phyloP scores from a whole-genome alignment of 2,329 filamentous ascomycete species.

The Neofusicoccum umdonicola region DNA sequence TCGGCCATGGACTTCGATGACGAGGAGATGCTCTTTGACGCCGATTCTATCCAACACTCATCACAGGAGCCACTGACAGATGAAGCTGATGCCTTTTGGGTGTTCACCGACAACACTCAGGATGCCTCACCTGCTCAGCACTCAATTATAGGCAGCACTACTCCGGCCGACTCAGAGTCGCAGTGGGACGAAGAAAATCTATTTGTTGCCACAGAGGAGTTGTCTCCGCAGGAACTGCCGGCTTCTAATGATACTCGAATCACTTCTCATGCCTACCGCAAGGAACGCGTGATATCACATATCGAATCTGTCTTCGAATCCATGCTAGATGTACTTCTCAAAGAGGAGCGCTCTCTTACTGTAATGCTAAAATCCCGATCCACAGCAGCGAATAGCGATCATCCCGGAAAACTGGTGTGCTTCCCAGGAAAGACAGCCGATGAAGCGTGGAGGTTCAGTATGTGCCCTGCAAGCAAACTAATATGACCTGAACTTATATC shows the following conservation, averaged over 20 bases:
- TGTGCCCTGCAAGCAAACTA: neutral
- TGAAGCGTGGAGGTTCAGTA: constrained; percentile 60
- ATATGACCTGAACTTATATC: constrained; percentile 16
- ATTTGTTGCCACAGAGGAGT: constrained; percentile 13
- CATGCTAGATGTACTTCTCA: constrained; percentile 53
- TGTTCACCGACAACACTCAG: constrained; percentile 17
- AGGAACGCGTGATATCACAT: constrained; percentile 46
- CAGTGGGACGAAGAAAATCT: neutral
- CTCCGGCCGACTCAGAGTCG: constrained; percentile 25
- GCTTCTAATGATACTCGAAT: neutral
- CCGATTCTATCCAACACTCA: neutral
- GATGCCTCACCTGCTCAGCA: neutral
- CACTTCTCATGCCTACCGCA: constrained; percentile 15
- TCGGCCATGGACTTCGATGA: constrained; percentile 3
- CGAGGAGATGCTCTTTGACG: constrained; percentile 33
- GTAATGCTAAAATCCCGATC: constrained; percentile 44
- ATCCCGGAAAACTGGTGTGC: constrained; percentile 29
- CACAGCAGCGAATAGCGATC: constrained; percentile 20
- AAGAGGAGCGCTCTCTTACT: constrained; percentile 45
- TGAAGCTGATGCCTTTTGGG: neutral
- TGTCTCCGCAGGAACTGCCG: neutral
- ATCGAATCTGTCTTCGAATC: constrained; percentile 57
- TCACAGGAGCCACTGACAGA: constrained; percentile 24
- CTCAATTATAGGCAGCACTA: neutral
- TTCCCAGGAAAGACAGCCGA: constrained; percentile 56